Percentiles rank a stretch among this genome's conserved stretches.
Conservation (phyloP, 2,329 filamentous ascomycete species). For the Tolypocladium tropicale region DNA sequence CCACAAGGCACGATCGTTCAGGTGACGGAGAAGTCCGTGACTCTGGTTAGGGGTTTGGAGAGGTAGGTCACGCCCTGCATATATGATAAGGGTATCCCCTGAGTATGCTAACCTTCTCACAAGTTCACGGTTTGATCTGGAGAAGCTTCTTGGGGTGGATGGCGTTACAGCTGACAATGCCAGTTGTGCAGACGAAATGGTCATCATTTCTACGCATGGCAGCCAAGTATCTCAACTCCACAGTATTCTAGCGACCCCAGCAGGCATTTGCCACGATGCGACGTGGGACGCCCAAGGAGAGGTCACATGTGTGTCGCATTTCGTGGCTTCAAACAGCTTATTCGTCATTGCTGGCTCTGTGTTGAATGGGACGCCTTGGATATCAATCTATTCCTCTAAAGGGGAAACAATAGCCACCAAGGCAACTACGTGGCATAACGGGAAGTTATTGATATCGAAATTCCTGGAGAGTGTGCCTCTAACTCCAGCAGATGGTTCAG, state of each 20-base stretch:
- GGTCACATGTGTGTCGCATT: conserved; percentile 36
- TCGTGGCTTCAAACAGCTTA: conserved; percentile 12
- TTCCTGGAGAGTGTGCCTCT: conserved; percentile 1
- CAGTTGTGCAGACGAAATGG: conserved; percentile 22
- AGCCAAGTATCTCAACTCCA: conserved; percentile 26
- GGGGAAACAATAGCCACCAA: conserved; percentile 11
- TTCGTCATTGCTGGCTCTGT: conserved; percentile 25
- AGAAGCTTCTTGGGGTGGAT: conserved; percentile 19
- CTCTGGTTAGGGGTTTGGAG: conserved; percentile 23
- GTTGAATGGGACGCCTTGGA: conserved; percentile 17
- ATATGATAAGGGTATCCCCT: neutral
- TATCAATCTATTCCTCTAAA: conserved; percentile 20
- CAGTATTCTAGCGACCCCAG: conserved; percentile 24
- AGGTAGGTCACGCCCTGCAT: conserved; percentile 21
- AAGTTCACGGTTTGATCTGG: conserved; percentile 19
- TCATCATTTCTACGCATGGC: conserved; percentile 33
- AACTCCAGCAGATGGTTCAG: neutral
- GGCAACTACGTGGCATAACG: conserved; percentile 3
- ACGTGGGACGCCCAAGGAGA: conserved; percentile 32
- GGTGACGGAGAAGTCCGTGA: conserved; percentile 39
- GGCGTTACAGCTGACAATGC: conserved; percentile 30
- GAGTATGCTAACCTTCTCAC: conserved; percentile 6
- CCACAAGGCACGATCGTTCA: conserved; percentile 34
- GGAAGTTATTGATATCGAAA: neutral
- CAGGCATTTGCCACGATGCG: conserved; percentile 15